Conservation (phyloP, 1,284 basidiomycete genomes). For the Trichosporon sp. region DNA sequence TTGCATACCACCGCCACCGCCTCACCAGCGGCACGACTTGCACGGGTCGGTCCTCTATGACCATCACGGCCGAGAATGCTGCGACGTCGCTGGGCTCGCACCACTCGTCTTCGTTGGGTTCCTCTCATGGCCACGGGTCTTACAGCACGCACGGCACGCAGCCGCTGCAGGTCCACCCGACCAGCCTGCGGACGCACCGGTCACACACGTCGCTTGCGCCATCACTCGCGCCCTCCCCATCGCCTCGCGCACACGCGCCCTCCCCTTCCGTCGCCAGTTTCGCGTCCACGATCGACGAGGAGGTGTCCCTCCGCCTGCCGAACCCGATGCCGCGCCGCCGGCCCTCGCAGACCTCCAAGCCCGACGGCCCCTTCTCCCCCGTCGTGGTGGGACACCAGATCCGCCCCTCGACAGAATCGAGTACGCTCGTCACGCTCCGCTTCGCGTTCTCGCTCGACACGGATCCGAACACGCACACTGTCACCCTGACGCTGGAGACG, state of each 20-base stretch:
- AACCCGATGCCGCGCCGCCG: slow-evolving; percentile 3
- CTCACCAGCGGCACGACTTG: slow-evolving; percentile 14
- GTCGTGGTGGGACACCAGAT: slow-evolving; percentile 25
- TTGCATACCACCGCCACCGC: slow-evolving; percentile 22
- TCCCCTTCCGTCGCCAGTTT: neutral
- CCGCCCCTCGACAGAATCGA: slow-evolving; percentile 19
- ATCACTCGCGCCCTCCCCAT: neutral
- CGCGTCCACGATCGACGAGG: neutral
- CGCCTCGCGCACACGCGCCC: neutral
- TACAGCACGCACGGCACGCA: neutral
- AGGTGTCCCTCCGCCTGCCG: neutral
- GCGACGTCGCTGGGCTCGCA: no score
- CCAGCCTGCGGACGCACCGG: neutral
- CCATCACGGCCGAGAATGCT: slow-evolving; percentile 7
- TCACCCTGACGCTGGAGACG: slow-evolving; percentile 39
- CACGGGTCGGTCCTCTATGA: slow-evolving; percentile 16
- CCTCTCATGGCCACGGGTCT: no score
- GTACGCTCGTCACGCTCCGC: slow-evolving; percentile 36
- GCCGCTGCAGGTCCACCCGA: neutral
- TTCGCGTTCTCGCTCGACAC: slow-evolving; percentile 40
- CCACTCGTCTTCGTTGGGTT: no score
- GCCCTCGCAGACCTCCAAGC: neutral
- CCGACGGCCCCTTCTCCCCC: slow-evolving; percentile 6
- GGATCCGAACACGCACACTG: slow-evolving; percentile 35
- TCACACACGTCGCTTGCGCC: neutral